phyloP scores from a whole-genome alignment of 129 eudicot species.

The Daucus carota region DH1_v3.0 NC_030385.2:41866001-41866500 shows the following conservation, averaged over 20 bases:
- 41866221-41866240: constrained; percentile 12
- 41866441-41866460: background rate
- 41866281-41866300: background rate
- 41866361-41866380: background rate
- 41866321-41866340: background rate
- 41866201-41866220: constrained; percentile 10
- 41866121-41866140: constrained; percentile 19
- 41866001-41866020: constrained; percentile 16
- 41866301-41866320: background rate
- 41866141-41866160: constrained; percentile 6
- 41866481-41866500: constrained; percentile 10
- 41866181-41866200: constrained; percentile 14
- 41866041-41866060: constrained; percentile 28
- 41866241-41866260: constrained; percentile 7
- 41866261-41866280: constrained; percentile 3
- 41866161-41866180: constrained; percentile 20
- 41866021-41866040: constrained; percentile 16
- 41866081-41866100: constrained; percentile 19
- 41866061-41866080: constrained; percentile 40
- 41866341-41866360: background rate
- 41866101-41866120: constrained; percentile 19
- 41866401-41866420: constrained; percentile 14
- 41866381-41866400: background rate
- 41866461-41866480: background rate
- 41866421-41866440: background rate